These are phyloP conservation scores for Scytalidium sp. DNA, from an alignment of 2,329 filamentous ascomycete genomes.

Conservation along the genomic window DNA sequence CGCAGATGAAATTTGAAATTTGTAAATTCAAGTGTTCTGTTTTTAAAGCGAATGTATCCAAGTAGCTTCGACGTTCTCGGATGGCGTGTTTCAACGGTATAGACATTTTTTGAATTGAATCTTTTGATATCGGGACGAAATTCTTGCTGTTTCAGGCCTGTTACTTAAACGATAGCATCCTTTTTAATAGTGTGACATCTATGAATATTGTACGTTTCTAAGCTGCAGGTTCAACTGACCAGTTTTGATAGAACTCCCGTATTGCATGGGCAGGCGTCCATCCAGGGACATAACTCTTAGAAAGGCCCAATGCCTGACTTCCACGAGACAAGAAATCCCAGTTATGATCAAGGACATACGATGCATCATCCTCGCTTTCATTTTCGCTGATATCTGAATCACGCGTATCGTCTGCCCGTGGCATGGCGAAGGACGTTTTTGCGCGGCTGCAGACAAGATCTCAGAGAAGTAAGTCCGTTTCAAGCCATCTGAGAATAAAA, in stretches of 20 bases:
- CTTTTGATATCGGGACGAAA: conserved; percentile 2
- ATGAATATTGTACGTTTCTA: neutral
- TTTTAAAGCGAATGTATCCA: conserved; percentile 20
- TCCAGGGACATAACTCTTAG: conserved; percentile 4
- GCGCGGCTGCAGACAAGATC: too few relatives aligned
- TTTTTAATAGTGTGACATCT: conserved; percentile 3
- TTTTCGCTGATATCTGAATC: neutral
- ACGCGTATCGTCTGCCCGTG: too few relatives aligned
- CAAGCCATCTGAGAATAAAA: too few relatives aligned
- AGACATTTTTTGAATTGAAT: conserved; percentile 3
- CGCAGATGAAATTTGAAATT: conserved; percentile 21
- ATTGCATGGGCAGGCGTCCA: conserved; percentile 10
- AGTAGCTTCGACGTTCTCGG: conserved; percentile 6
- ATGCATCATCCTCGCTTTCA: neutral
- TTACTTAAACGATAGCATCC: conserved; percentile 12
- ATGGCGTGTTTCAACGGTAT: conserved; percentile 4
- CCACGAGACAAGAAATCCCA: neutral
- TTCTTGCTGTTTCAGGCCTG: neutral
- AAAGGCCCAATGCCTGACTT: conserved; percentile 8
- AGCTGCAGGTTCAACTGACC: conserved; percentile 4
- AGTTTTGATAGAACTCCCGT: conserved; percentile 18
- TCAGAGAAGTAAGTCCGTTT: too few relatives aligned
- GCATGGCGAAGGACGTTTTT: too few relatives aligned
- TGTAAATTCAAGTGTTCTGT: conserved; percentile 17
- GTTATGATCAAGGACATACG: neutral